phyloP scores from a whole-genome alignment of 2,329 filamentous ascomycete species.

The Pseudocercospora ulei region DNA sequence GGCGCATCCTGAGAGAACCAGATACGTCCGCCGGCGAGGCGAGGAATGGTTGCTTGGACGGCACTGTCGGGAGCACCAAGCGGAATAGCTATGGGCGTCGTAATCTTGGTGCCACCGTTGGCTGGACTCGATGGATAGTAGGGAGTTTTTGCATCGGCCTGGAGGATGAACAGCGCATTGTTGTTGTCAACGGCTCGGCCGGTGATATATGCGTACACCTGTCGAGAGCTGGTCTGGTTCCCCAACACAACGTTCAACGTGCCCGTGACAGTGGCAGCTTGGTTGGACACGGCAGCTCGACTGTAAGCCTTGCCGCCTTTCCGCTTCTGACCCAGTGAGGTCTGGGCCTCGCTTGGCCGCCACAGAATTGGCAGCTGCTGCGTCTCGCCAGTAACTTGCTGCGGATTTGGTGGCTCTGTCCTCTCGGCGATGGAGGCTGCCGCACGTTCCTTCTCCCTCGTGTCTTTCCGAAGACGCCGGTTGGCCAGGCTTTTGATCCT shows the following conservation, averaged over 20 bases:
- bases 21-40: slow-evolving; percentile 34
- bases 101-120: slow-evolving; percentile 33
- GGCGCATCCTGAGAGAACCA: slow-evolving; percentile 33
- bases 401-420: neutral
- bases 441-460: slow-evolving; percentile 9
- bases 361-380: slow-evolving; percentile 10
- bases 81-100: slow-evolving; percentile 38
- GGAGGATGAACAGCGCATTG: slow-evolving; percentile 31
- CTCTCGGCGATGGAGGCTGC: slow-evolving; percentile 1
- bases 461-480: slow-evolving; percentile 11
- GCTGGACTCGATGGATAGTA: slow-evolving; percentile 34
- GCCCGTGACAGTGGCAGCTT: slow-evolving; percentile 24
- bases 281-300: slow-evolving; percentile 14
- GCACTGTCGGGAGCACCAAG: slow-evolving; percentile 35
- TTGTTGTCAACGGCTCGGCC: slow-evolving; percentile 33
- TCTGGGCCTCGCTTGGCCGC: slow-evolving; percentile 12
- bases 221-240: slow-evolving; percentile 31
- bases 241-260: slow-evolving; percentile 30
- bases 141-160: slow-evolving; percentile 32
- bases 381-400: slow-evolving; percentile 2
- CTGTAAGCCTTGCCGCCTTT: slow-evolving; percentile 13
- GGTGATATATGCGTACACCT: slow-evolving; percentile 45
- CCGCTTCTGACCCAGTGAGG: slow-evolving; percentile 8
- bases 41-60: slow-evolving; percentile 32
- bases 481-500: slow-evolving; percentile 21